Evolutionary conservation across 2,329 filamentous ascomycete genomes (phyloP), one percentile per base, ranked within the genome.

Genomic region (Cladophialophora yegresii): DNA sequence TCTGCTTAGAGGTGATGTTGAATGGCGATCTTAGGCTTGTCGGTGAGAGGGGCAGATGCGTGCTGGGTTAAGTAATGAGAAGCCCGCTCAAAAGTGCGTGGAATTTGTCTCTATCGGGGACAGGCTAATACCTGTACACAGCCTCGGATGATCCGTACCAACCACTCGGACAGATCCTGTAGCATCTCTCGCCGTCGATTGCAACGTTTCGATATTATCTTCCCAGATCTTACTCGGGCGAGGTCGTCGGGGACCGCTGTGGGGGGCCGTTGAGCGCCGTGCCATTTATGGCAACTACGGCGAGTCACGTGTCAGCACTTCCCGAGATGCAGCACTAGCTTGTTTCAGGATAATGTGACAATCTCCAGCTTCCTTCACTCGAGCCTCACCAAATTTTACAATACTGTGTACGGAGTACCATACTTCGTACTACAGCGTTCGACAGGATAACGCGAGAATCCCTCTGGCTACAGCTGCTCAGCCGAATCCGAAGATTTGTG

Each of bases 171-270:
- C 7, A 12, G 28, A 7, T 32, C 28, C 26, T 20, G 22, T 10
- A n/a, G 51, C 12, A 33, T 28, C 8, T 22, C 28, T 54, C 28
- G 26, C n/a, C 16, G 23, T 54, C 28, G 23, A n/a, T 33, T 5
- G 32, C 51, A 54, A 28, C 8, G 23, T 33, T 32, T 54, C 26
- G 51, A 54, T n/a, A 28, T 30, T n/a, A 28, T 30, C 28, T 33
- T 33, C 23, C 16, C 51, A 32, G n/a, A 50, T 45, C 57, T 59
- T 45, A 59, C 47, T 59, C 47, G 30, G 57, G 54, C 33, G 28
- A 59, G 55, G 55, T 53, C 33, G 57, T 59, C 57, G 57, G 57
- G 57, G 57, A 59, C 45, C 36, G 30, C 28, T 40, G 43, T 40
- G 55, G 32, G 57, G 33, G 22, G 5, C 13, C n/a, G 51, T 28